Base-by-base conservation (phyloP, 1,284 basidiomycete genomes). In the Malassezia slooffiae region DNA sequence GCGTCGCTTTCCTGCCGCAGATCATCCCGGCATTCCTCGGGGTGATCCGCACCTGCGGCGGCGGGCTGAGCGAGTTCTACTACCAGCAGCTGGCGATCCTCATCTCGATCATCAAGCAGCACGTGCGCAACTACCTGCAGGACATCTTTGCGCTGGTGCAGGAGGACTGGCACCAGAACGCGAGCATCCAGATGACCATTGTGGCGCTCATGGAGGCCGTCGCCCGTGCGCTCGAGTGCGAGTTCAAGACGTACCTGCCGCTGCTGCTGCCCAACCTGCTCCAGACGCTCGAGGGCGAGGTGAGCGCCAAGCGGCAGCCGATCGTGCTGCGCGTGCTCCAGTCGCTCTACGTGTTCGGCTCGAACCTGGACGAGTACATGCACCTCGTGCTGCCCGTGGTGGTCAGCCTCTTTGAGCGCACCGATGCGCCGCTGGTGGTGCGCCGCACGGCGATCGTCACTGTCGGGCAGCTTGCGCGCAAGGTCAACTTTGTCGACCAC, bases 401-500 rank as follows among this genome's bases (percentile, higher is more conserved):
- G 50, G 83, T 96, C 47, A 83, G 81, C 64, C 81, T 87, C 3
- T 90, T 90, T 57, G 93, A 97, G 70, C 77, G 85, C 36, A 72
- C 78, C 0, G 87, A 90, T 57, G 82, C 80, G 1, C 77, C 82
- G 2, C 77, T 79, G 1, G 73, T 79, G 22, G 73, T 97, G 34
- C 81, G 91, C 32, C 88, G 86, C 70, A 79, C 82, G 34, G 90
- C 91, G 0, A 83, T 97, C 36, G 79, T 85, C 52, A 91, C 88
- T 0, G 85, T 96, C 15, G 89, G 89, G 33, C 84, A 85, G 22
- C 74, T 99, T 15, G 89, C 88, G 12, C 79, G 83, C 54, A 81
- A 91, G 54, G 88, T 97, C 60, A 96, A 97, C 72, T 95, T 99
- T 67, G 90, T 86, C n/a, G 93, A 97, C 65, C 90, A 97, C 62